Evolutionary conservation across 2,329 filamentous ascomycete genomes (phyloP), one percentile per base, ranked within the genome.

Genomic region (Fusarium chlamydosporum): DNA sequence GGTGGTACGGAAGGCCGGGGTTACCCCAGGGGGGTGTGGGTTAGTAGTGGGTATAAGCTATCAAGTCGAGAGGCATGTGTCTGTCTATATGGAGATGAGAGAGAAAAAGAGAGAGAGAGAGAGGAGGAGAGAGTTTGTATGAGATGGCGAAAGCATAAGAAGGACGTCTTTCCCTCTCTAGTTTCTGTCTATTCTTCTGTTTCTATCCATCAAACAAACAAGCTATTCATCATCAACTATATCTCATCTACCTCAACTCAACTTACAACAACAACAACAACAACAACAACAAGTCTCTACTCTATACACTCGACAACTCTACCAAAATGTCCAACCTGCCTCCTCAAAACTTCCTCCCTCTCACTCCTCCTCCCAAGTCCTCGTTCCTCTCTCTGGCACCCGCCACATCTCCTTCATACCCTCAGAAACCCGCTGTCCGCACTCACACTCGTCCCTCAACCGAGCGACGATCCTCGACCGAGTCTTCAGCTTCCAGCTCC

Each of bases 311-410:
- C 23, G 23, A 23, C 43, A 55, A 58, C 60, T 71, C 51, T 43
- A 47, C 47, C 72, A 50, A 56, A 54, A 74, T 74, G 72, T 66
- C 72, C 52, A 42, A 46, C 52, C 71, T 74, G 65, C 70, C 72
- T 69, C 66, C 68, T 42, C 71, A 73, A 59, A 66, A 74, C 58
- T 74, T 73, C 72, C 72, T 74, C 59, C 52, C 64, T 47, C 70
- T 74, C 60, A 73, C 72, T 31, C 38, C 72, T 38, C 52, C 72
- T 47, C 70, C 70, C 57, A 62, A 71, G 59, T 65, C 73, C 29
- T 61, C 67, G 59, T 89, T 89, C 80, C 83, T 89, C 66, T 82
- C 84, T 31, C 82, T 89, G 50, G 86, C 85, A n/a, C 88, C 88
- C 40, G 82, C 82, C 72, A 87, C 84, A 31, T 89, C 87, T 16